phyloP scores from a whole-genome alignment of 2,329 filamentous ascomycete species.

The Colletotrichum tanaceti region DNA sequence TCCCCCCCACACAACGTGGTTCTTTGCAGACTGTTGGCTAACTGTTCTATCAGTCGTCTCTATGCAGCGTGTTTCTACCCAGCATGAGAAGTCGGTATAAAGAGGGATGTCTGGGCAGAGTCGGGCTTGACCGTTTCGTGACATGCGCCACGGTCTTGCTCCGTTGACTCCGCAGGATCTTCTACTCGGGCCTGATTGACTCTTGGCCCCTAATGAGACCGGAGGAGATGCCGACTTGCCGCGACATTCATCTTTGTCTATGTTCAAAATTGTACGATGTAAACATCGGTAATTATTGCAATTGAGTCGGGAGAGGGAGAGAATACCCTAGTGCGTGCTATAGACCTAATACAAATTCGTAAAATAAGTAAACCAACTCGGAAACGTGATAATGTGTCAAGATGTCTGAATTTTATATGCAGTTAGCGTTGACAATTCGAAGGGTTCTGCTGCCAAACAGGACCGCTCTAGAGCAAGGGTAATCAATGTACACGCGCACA shows the following conservation, averaged over 20 bases:
- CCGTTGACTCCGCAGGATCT: constrained; percentile 21
- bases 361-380: constrained; percentile 22
- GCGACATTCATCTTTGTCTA: constrained; percentile 29
- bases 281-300: constrained; percentile 40
- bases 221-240: constrained; percentile 28
- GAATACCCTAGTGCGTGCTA: constrained; percentile 32
- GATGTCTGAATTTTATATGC: background rate
- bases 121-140: constrained; percentile 15
- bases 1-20: constrained; percentile 9
- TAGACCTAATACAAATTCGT: constrained; percentile 41
- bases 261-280: constrained; percentile 42
- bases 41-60: constrained; percentile 76
- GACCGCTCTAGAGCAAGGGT: too few species aligned
- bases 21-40: constrained; percentile 53
- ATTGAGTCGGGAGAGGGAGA: constrained; percentile 28
- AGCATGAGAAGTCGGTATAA: constrained; percentile 89
- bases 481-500: too few species aligned
- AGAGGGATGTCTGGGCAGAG: constrained; percentile 18
- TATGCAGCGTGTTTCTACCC: constrained; percentile 88
- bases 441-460: too few species aligned
- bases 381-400: background rate
- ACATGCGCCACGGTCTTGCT: background rate
- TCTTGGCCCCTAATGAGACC: constrained; percentile 35
- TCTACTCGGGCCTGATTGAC: constrained; percentile 33
- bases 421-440: too few species aligned